Percentiles rank a stretch among this genome's conserved stretches.
These are phyloP conservation scores for Rubus idaeus DNA, from an alignment of 306 rosid species.

Conservation along the genomic window DNA sequence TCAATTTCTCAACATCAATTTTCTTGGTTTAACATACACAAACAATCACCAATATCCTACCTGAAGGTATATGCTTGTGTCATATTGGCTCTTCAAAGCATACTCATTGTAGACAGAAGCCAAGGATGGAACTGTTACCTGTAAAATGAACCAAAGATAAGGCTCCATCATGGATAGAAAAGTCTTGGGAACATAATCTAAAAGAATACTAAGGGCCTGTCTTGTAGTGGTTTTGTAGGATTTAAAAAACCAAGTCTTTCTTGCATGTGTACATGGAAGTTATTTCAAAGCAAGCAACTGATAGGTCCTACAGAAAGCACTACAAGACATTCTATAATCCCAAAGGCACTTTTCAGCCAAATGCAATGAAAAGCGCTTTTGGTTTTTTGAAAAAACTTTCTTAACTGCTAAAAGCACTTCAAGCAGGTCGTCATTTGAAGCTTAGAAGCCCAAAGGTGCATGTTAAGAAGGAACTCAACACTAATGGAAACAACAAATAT, in stretches of 20 bases:
- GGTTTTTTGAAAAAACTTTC: background rate
- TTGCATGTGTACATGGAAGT: no score
- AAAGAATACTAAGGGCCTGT: background rate
- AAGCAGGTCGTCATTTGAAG: background rate
- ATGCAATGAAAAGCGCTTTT: background rate
- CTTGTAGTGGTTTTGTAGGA: background rate
- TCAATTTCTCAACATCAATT: background rate
- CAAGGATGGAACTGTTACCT: conserved; percentile 96
- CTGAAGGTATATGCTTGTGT: conserved; percentile 99
- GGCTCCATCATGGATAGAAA: conserved; percentile 19
- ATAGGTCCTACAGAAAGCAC: background rate
- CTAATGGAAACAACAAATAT: background rate
- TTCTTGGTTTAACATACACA: background rate
- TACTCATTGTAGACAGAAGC: conserved; percentile 98
- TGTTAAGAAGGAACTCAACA: background rate
- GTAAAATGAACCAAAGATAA: conserved; percentile 37
- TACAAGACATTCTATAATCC: background rate
- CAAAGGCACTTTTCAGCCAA: background rate
- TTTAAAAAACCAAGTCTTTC: background rate
- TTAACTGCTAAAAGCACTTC: background rate
- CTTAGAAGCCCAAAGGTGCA: background rate
- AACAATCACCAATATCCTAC: conserved; percentile 28
- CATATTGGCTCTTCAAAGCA: conserved; percentile 99
- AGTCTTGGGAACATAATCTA: conserved; percentile 7
- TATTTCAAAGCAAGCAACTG: no score